Evolutionary conservation across 202 grass and related monocot genomes (phyloP), one percentile per base, ranked within the genome.

Genomic region (Hordeum pubiflorum): DNA sequence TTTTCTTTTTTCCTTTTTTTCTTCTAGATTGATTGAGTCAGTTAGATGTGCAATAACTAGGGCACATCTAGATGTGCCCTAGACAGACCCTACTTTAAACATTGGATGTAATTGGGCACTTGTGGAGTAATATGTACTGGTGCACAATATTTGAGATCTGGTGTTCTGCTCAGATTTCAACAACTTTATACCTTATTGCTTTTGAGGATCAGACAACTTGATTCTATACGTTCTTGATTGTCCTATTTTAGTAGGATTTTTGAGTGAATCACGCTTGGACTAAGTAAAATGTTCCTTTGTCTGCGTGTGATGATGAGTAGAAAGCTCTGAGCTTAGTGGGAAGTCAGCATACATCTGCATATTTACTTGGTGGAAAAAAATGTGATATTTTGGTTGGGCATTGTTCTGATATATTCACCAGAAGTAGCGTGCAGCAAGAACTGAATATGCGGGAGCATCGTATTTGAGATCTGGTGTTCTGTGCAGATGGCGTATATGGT

Each of bases 391-490:
- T 24, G 66, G 43, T 70, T 39, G 44, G 44, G 41, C 11, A 31
- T 52, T 50, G 23, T 32, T 71, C 67, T 50, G 9, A 57, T 69
- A 72, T 64, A 48, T 12, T 18, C 34, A 77, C 50, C 37, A 34
- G 18, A 76, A 70, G 17, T 84, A 52, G 41, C 37, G 43, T 17
- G 44, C 44, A 17, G 9, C 44, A 65, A 10, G 7, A 48, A 72
- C 56, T 21, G 14, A 78, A 78, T 78, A 37, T 71, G 24, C 56
- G 44, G 11, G 7, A 31, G 44, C 68, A 29, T 64, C 22, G 20
- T 64, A 46, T 62, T 58, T 57, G 57, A 52, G 58, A 82, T 89
- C 58, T 15, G 18, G n/a, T 85, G 27, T 37, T 66, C 58, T 66
- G 63, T 21, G 11, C 5, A 0, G 3, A 68, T 78, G 40, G 76